phyloP scores from a whole-genome alignment of 345 rosid species.

The Populus simonii region DNA sequence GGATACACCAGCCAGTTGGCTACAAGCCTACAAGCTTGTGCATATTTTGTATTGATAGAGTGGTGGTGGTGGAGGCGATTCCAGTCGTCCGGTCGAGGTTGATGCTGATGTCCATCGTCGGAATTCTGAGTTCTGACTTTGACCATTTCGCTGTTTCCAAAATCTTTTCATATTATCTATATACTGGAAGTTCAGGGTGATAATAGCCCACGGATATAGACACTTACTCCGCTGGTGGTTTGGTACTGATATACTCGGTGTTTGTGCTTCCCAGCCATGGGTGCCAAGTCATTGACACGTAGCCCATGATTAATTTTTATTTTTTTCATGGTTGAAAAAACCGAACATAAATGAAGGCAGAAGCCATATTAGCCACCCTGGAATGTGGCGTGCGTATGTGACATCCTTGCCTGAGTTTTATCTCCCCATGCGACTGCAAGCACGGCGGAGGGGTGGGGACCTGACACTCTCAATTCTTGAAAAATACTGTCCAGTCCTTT shows the following conservation, averaged over 20 bases:
- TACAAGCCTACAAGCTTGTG: neutral
- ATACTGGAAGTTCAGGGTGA: neutral
- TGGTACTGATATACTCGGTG: neutral
- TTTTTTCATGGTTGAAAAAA: too few relatives aligned
- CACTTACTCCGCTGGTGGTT: neutral
- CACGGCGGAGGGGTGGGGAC: too few relatives aligned
- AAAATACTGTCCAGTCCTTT: too few relatives aligned
- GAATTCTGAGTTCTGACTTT: slow-evolving; percentile 6
- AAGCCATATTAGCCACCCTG: too few relatives aligned
- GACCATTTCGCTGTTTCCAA: slow-evolving; percentile 10
- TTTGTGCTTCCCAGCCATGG: neutral
- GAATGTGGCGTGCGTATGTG: too few relatives aligned
- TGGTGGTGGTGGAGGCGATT: slow-evolving; percentile 23
- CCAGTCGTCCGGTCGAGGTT: neutral
- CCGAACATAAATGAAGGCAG: too few relatives aligned
- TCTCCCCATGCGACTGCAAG: too few relatives aligned
- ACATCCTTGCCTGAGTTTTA: too few relatives aligned
- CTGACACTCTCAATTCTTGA: too few relatives aligned
- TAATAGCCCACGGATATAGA: neutral
- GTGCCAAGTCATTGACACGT: neutral
- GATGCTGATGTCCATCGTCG: too few relatives aligned
- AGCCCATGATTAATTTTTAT: too few relatives aligned
- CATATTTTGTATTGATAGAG: neutral
- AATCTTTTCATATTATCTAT: neutral
- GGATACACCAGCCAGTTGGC: neutral